Evolutionary conservation across 192 early-diverging fungal species (phyloP).

Genomic region (Coemansia sp.): DNA sequence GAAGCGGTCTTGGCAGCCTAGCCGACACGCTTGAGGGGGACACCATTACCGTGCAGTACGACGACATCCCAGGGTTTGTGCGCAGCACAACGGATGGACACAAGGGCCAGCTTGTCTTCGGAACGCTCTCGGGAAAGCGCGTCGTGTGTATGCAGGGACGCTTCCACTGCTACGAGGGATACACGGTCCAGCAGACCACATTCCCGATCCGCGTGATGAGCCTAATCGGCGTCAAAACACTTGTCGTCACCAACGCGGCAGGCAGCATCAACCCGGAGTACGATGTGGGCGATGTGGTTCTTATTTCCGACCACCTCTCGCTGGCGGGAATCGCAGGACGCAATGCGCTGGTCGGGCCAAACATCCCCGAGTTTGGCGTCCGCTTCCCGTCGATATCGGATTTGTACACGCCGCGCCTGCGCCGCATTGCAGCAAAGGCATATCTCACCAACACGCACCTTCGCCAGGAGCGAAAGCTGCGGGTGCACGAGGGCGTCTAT

Average conservation of each 20-base stretch:
- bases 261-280: slow-evolving; percentile 79
- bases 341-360: slow-evolving; percentile 84
- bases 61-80: slow-evolving; percentile 85
- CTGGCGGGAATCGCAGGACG: slow-evolving; percentile 72
- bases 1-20: slow-evolving; percentile 82
- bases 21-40: slow-evolving; percentile 67
- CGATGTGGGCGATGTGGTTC: slow-evolving; percentile 82
- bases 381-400: slow-evolving; percentile 88
- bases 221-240: slow-evolving; percentile 72
- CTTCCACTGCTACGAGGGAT: slow-evolving; percentile 91
- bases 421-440: slow-evolving; percentile 55
- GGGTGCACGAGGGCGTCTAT: slow-evolving; percentile 82
- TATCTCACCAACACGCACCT: slow-evolving; percentile 38
- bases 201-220: slow-evolving; percentile 87
- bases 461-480: slow-evolving; percentile 40
- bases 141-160: slow-evolving; percentile 89
- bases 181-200: slow-evolving; percentile 70
- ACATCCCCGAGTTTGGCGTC: slow-evolving; percentile 76
- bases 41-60: slow-evolving; percentile 66
- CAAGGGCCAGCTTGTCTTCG: slow-evolving; percentile 73
- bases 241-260: slow-evolving; percentile 86
- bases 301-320: slow-evolving; percentile 79
- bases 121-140: slow-evolving; percentile 67
- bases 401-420: slow-evolving; percentile 80
- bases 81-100: slow-evolving; percentile 63